A percentile compares a stretch with the other conserved stretches of the same genome.
These are phyloP conservation scores for Coprinopsis strossmayeri DNA, from an alignment of 768 basidiomycete genomes.

Conservation along the genomic window DNA sequence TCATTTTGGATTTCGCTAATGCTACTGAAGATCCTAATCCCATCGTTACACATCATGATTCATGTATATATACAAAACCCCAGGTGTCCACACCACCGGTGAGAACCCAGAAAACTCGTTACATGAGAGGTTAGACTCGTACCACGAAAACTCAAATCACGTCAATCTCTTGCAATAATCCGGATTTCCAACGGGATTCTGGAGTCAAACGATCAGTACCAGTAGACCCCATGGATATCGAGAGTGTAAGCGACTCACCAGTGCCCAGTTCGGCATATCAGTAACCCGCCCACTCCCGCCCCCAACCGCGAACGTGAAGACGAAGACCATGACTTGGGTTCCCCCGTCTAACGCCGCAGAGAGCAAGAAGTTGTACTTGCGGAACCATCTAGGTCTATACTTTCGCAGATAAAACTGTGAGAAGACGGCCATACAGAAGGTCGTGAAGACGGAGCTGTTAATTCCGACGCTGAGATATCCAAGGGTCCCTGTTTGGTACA, in stretches of 20 bases:
- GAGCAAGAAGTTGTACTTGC: conserved; percentile 64
- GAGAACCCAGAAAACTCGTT: too few species aligned
- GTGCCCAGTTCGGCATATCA: conserved; percentile 11
- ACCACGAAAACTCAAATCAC: background rate
- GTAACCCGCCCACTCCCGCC: conserved; percentile 34
- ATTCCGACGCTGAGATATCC: conserved; percentile 50
- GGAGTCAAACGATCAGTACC: background rate
- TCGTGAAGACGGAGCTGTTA: conserved; percentile 45
- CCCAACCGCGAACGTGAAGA: conserved; percentile 38
- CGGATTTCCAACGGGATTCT: conserved; percentile 21
- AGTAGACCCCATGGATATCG: background rate
- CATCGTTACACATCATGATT: too few species aligned
- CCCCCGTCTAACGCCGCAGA: conserved; percentile 70
- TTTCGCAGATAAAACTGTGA: conserved; percentile 58
- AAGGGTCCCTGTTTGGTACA: conserved; percentile 26
- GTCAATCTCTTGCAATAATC: conserved; percentile 22
- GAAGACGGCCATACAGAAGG: conserved; percentile 41
- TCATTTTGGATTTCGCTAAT: too few species aligned
- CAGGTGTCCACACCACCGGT: too few species aligned
- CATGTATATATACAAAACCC: too few species aligned
- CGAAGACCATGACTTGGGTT: conserved; percentile 33
- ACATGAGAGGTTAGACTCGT: background rate
- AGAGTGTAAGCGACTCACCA: conserved; percentile 7
- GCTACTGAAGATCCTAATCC: too few species aligned
- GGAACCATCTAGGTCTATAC: conserved; percentile 60